Evolutionary conservation across 2,329 filamentous ascomycete genomes (phyloP).

Genomic region (Periglandula ipomoeae): DNA sequence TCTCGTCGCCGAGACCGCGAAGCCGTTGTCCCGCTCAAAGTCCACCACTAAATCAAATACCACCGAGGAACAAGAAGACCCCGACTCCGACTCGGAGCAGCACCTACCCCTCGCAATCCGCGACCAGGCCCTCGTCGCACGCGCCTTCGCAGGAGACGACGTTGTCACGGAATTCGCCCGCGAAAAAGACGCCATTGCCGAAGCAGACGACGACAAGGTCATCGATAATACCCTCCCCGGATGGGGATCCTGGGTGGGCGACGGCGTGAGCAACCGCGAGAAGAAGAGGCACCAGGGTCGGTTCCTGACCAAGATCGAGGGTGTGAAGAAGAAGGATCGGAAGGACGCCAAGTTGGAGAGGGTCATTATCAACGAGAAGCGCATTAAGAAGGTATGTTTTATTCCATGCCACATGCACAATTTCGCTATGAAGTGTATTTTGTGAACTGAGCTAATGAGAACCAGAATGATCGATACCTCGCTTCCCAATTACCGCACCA

Average conservation of each 20-base stretch:
- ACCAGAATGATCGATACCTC: slow-evolving; percentile 74
- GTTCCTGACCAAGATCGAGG: slow-evolving; percentile 58
- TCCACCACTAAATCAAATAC: slow-evolving; percentile 16
- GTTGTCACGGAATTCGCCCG: slow-evolving; percentile 70
- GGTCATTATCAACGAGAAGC: slow-evolving; percentile 90
- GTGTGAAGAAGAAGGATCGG: slow-evolving; percentile 65
- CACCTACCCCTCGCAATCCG: slow-evolving; percentile 49
- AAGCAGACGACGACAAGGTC: slow-evolving; percentile 74
- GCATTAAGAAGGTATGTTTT: slow-evolving; percentile 67
- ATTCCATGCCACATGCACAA: not conserved
- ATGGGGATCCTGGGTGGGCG: slow-evolving; percentile 88
- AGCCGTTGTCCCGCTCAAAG: slow-evolving; percentile 13
- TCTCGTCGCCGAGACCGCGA: slow-evolving; percentile 15
- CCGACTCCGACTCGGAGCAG: slow-evolving; percentile 36
- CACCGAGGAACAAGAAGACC: slow-evolving; percentile 15
- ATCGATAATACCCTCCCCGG: slow-evolving; percentile 81
- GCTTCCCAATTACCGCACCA: slow-evolving; percentile 76
- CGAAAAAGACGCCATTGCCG: slow-evolving; percentile 65
- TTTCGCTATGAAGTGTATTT: too few relatives aligned
- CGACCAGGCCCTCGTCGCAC: slow-evolving; percentile 61
- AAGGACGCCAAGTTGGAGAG: slow-evolving; percentile 74
- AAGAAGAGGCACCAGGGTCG: slow-evolving; percentile 53
- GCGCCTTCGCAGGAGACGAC: slow-evolving; percentile 84
- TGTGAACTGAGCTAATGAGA: not conserved
- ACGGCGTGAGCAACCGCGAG: slow-evolving; percentile 65